These are phyloP conservation scores for Umbelopsis isabellina DNA, from an alignment of 192 early-diverging fungal species.

Conservation along the genomic window DNA sequence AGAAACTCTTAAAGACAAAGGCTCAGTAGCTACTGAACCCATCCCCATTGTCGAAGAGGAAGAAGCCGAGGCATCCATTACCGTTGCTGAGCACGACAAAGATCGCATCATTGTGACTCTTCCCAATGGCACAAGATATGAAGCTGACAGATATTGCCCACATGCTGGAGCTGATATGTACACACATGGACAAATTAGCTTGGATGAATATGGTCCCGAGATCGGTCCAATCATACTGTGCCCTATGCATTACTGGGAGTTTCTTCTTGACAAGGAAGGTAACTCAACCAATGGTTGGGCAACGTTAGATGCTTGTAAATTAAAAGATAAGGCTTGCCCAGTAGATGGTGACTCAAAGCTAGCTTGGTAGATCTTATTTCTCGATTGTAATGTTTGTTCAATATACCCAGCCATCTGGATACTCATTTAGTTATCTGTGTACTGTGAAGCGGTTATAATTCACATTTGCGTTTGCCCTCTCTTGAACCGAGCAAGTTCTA, in stretches of 20 bases:
- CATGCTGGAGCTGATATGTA: constrained; percentile 42
- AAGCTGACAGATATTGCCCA: constrained; percentile 43
- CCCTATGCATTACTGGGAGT: constrained; percentile 45
- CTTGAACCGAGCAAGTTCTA: no score
- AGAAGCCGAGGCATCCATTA: constrained; percentile 23
- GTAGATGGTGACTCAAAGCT: constrained; percentile 4
- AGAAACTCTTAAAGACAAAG: background rate
- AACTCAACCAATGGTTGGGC: constrained; percentile 24
- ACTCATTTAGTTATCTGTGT: background rate
- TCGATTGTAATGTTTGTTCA: no score
- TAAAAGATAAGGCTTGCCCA: constrained; percentile 7
- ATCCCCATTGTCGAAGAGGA: constrained; percentile 25
- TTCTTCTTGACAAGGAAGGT: constrained; percentile 34
- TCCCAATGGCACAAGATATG: constrained; percentile 35
- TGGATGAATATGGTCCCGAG: constrained; percentile 40
- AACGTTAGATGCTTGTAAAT: constrained; percentile 38
- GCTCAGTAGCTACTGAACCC: background rate
- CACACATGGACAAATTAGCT: constrained; percentile 26
- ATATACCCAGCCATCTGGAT: no score
- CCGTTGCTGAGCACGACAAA: constrained; percentile 31
- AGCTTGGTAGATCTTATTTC: background rate
- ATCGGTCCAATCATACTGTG: constrained; percentile 42
- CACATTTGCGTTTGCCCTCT: no score
- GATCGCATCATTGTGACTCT: constrained; percentile 39
- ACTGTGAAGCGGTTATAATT: no score